A percentile compares a stretch with the other conserved stretches of the same genome.
Evolutionary conservation across 1,139 yeast genomes (phyloP).

Genomic region (Candida pseudocylindracea): DNA sequence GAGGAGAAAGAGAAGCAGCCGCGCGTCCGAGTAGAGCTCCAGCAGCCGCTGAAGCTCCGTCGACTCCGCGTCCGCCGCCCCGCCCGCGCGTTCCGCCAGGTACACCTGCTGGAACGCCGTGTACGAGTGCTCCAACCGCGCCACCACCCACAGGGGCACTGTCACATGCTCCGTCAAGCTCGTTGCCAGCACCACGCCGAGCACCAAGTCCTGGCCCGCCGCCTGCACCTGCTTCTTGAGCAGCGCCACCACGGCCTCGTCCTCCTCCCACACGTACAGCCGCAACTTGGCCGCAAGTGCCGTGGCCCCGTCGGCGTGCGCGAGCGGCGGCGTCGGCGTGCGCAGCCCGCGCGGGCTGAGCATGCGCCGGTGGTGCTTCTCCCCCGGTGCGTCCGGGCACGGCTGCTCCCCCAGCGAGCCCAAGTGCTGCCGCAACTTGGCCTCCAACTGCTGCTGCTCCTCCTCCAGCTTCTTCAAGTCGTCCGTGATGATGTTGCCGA

Average conservation of each 20-base stretch:
- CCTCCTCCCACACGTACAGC: conserved; percentile 6
- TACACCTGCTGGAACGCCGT: conserved; percentile 6
- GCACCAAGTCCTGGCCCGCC: conserved; percentile 7
- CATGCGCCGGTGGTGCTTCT: too few species aligned
- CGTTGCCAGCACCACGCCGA: conserved; percentile 1
- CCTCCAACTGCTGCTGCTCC: conserved; percentile 25
- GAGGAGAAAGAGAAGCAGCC: conserved; percentile 39
- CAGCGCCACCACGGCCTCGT: conserved; percentile 4
- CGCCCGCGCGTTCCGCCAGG: conserved; percentile 1
- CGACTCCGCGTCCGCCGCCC: conserved; percentile 3
- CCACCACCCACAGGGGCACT: neutral
- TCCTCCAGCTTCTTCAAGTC: conserved; percentile 48
- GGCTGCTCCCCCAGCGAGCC: neutral
- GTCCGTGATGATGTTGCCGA: conserved; percentile 55
- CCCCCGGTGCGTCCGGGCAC: too few species aligned
- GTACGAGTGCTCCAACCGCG: conserved; percentile 6
- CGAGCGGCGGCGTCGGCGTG: conserved; percentile 1
- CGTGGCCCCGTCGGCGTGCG: conserved; percentile 4
- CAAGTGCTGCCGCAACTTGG: neutral
- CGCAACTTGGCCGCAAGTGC: conserved; percentile 9
- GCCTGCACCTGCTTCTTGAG: conserved; percentile 6
- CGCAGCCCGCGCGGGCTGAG: too few species aligned
- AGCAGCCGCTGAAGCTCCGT: conserved; percentile 1
- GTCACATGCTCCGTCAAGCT: neutral
- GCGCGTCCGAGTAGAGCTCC: conserved; percentile 21